A percentile compares a stretch with the other conserved stretches of the same genome.
Conservation (phyloP, 768 basidiomycete genomes). For the Coprinopsis cinerea region DNA sequence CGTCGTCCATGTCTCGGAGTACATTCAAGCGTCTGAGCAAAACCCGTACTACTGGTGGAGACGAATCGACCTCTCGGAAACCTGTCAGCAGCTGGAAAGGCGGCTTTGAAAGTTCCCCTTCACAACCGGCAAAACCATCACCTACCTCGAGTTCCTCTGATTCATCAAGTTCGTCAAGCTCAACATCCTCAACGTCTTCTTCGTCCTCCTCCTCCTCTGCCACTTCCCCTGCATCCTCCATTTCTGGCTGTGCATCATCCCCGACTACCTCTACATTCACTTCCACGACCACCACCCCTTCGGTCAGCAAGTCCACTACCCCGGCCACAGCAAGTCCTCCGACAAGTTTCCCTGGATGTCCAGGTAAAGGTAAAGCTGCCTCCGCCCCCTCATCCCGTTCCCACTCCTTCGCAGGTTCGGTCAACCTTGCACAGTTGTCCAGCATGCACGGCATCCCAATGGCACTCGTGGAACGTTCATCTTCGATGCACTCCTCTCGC, state of each 20-base stretch:
- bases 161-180: neutral
- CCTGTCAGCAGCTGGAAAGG: slow-evolving; percentile 20
- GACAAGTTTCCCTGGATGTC: neutral
- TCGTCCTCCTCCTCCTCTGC: neutral
- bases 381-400: neutral
- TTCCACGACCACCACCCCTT: neutral
- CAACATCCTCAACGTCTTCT: neutral
- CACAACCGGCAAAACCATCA: neutral
- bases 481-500: too few relatives aligned
- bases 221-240: neutral
- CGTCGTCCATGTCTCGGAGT: too few relatives aligned
- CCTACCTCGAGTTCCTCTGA: neutral
- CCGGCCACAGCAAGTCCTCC: neutral
- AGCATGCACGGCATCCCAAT: neutral
- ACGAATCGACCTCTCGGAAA: slow-evolving; percentile 1
- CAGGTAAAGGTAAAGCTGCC: neutral
- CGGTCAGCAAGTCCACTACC: slow-evolving; percentile 1
- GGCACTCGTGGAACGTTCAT: neutral
- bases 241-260: slow-evolving; percentile 1
- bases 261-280: neutral
- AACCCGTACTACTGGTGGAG: neutral
- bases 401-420: neutral
- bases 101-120: slow-evolving; percentile 17
- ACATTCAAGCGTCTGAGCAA: neutral
- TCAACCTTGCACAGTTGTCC: neutral